Evolutionary conservation across 1,284 basidiomycete species (phyloP).

Genomic region (Pyrrhoderma noxium): DNA sequence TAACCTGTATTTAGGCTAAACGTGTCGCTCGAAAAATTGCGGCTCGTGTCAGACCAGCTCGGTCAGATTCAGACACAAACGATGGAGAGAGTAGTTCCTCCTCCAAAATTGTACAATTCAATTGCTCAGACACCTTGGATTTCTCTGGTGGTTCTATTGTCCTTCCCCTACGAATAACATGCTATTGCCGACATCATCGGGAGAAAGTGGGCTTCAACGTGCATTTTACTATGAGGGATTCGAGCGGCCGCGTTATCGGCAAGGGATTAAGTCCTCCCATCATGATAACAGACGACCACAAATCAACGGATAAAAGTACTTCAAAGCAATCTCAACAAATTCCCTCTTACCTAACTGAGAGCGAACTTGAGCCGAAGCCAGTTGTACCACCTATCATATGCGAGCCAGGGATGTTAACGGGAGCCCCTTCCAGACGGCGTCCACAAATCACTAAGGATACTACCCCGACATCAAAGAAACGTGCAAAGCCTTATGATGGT

Average conservation of each 20-base stretch:
- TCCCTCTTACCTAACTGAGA: conserved; percentile 20
- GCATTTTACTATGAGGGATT: conserved; percentile 83
- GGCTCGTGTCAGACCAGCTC: conserved; percentile 65
- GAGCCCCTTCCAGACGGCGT: conserved; percentile 38
- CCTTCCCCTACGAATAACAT: conserved; percentile 92
- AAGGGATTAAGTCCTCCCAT: conserved; percentile 84
- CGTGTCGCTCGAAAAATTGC: conserved; percentile 82
- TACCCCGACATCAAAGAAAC: conserved; percentile 30
- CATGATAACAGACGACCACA: conserved; percentile 99
- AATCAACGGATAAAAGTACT: conserved; percentile 52
- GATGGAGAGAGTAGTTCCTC: conserved; percentile 57
- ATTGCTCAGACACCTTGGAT: conserved; percentile 87
- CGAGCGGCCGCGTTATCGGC: conserved; percentile 76
- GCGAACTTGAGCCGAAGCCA: conserved; percentile 21
- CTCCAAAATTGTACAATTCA: conserved; percentile 90
- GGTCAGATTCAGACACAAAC: conserved; percentile 66
- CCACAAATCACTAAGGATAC: conserved; percentile 28
- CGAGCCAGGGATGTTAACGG: conserved; percentile 31
- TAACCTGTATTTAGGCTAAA: conserved; percentile 52
- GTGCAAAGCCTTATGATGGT: conserved; percentile 54
- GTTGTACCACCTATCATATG: conserved; percentile 26
- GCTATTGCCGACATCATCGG: conserved; percentile 97
- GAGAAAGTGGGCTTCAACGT: conserved; percentile 96
- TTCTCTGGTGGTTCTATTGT: conserved; percentile 85
- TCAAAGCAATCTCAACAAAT: conserved; percentile 21